Percentiles rank a stretch among this genome's conserved stretches.
Conservation (phyloP, 257 asterid species). For the Ehretia macrophylla region DNA sequence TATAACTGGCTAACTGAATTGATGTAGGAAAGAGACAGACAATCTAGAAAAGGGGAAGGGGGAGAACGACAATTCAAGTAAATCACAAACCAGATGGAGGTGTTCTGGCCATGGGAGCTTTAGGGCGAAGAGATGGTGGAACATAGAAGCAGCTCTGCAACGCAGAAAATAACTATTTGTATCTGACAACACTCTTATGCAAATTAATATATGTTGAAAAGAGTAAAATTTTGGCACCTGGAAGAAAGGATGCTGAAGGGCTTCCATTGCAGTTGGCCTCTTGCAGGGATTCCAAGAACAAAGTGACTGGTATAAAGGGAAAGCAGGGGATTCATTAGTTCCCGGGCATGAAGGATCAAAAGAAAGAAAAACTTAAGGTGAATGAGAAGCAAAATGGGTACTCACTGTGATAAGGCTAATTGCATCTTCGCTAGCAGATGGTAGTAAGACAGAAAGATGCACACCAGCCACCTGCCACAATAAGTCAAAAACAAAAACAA, state of each 20-base stretch:
- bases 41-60: neutral
- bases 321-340: neutral
- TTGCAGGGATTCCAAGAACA: slow-evolving; percentile 93
- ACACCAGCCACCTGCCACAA: slow-evolving; percentile 28
- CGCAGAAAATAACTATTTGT: slow-evolving; percentile 4
- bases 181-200: neutral
- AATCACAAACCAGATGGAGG: slow-evolving; percentile 69
- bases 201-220: neutral
- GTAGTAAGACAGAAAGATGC: slow-evolving; percentile 51
- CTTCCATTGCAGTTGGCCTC: slow-evolving; percentile 86
- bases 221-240: slow-evolving; percentile 36
- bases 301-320: slow-evolving; percentile 41
- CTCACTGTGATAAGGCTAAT: slow-evolving; percentile 52
- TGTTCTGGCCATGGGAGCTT: slow-evolving; percentile 52
- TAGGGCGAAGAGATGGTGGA: slow-evolving; percentile 80
- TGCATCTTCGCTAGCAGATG: slow-evolving; percentile 80
- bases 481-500: neutral
- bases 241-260: slow-evolving; percentile 91
- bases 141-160: slow-evolving; percentile 74
- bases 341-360: slow-evolving; percentile 6
- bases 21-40: no score
- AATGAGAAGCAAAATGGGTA: neutral
- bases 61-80: neutral
- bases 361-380: neutral
- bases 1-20: no score